Evolutionary conservation across 2,329 filamentous ascomycete species (phyloP), one percentile per base, ranked within the genome.

Genomic region (Pezicula rhizophila): DNA sequence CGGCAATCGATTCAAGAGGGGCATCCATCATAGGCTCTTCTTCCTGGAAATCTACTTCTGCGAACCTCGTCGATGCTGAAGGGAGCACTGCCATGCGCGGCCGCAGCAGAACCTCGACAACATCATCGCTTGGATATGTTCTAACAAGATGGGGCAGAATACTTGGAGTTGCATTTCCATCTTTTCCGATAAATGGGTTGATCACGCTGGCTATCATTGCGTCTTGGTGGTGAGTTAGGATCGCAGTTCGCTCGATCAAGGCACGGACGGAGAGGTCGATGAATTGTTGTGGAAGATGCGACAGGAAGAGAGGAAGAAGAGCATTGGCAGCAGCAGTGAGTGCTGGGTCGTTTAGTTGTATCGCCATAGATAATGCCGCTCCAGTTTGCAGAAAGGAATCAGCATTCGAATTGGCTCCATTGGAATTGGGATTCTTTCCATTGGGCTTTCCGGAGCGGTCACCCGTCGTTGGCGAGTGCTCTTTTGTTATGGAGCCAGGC

Each of bases 171-270:
- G 80, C 77, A 54, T 80, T 73, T 38, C 84, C 78, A 62, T 82
- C 76, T 60, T 79, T 72, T 60, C 82, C 73, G 53, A 81, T 70
- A 66, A 83, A 80, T 1, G 89, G 88, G 65, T 93, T 89, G 51
- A 96, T 71, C 11, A 95, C 82, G 64, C 89, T 92, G 5, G 89
- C 82, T 10, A 93, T 62, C 78, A 96, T 87, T 38, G 87, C 85
- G 28, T 83, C 74, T 61, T 82, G 83, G 64, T 84, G 76, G 51
- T 77, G 75, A 5, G 75, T 78, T 18, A 96, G 70, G 48, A 96
- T 85, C 17, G 89, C 86, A 2, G 87, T 88, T 55, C 87, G 85
- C 61, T 96, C 89, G 53, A 96, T 75, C 43, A 89, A 80, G 10
- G 83, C 79, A 46, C 92, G 84, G 17, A 89, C 64, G 2, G 85